Conservation (phyloP, 1,284 basidiomycete species). For the Bjerkandera adusta region DNA sequence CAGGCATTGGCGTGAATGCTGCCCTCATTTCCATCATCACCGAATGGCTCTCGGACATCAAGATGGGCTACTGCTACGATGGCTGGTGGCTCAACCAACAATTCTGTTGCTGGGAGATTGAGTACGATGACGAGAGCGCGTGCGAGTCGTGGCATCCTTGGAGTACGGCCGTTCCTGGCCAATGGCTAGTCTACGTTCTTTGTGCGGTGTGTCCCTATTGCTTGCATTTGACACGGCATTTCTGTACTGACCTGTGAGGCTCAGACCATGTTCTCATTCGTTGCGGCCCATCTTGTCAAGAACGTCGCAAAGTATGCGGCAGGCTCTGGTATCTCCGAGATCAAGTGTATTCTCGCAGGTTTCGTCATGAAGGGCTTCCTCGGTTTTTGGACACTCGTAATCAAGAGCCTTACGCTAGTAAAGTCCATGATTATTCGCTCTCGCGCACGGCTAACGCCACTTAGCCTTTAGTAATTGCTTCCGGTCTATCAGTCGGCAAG, state of each 20-base stretch:
- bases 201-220: conserved; percentile 70
- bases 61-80: conserved; percentile 94
- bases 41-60: conserved; percentile 98
- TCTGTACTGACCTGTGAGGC: not conserved
- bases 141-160: conserved; percentile 95
- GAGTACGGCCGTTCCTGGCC: conserved; percentile 73
- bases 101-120: conserved; percentile 97
- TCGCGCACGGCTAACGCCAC: conserved; percentile 1
- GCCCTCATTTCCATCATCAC: conserved; percentile 95
- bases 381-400: conserved; percentile 83
- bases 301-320: conserved; percentile 94
- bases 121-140: conserved; percentile 74
- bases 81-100: conserved; percentile 99
- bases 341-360: conserved; percentile 97
- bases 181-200: conserved; percentile 85
- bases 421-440: no score
- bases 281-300: conserved; percentile 86
- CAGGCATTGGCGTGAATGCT: conserved; percentile 90
- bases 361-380: conserved; percentile 97
- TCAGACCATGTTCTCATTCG: conserved; percentile 77
- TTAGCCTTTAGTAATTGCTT: conserved; percentile 96
- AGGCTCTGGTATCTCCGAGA: conserved; percentile 97
- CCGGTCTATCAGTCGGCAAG: conserved; percentile 96
- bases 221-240: not conserved
- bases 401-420: conserved; percentile 91